Evolutionary conservation across 2,329 filamentous ascomycete genomes (phyloP), one percentile per base, ranked within the genome.

Genomic region (Pseudocercospora pini-densiflorae): DNA sequence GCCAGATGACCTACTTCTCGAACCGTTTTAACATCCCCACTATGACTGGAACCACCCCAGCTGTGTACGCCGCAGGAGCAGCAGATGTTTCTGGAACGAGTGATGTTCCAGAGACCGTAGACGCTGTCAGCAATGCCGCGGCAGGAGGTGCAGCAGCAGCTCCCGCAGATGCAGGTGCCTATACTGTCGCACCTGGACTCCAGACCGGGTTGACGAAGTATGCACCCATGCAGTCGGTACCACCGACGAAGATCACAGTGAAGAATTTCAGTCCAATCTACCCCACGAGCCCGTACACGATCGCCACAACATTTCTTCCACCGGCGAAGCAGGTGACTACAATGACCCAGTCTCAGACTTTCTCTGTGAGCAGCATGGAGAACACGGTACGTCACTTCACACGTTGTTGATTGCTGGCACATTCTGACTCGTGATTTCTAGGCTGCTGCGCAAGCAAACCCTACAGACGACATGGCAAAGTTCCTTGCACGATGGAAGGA

Each of bases 1-100:
- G 85, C 33, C 84, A 82, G 3, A 80, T 88, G 21, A 85, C 83
- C 63, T 88, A 86, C 72, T 90, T 84, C 75, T 90, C 88, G 10
- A 72, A 80, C 59, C 88, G 89, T 68, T 92, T 92, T 78, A 84
- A 86, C n/a, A 79, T 91, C 61, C 81, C 81, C 10, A 84, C 83
- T 71, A 90, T 91, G 89, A 88, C 84, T 1, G 89, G 89, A 43
- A 79, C 79, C 4, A 89, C 89, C 72, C 78, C 83, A 1, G 66
- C 81, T 1, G 74, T 73, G 43, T 77, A 86, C 55, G 71, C 73
- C 24, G 65, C 72, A 21, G 80, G 76, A 16, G 74, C 79, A 27
- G 72, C 73, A 36, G 75, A 75, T 8, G 71, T 81, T 5, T 75
- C 76, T 3, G 79, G 79, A 7, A 33, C 59, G 12, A 82, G 75